Percentiles rank a stretch among this genome's conserved stretches.
These are phyloP conservation scores for Amanita jacksonii DNA, from an alignment of 768 basidiomycete genomes.

Conservation along the genomic window DNA sequence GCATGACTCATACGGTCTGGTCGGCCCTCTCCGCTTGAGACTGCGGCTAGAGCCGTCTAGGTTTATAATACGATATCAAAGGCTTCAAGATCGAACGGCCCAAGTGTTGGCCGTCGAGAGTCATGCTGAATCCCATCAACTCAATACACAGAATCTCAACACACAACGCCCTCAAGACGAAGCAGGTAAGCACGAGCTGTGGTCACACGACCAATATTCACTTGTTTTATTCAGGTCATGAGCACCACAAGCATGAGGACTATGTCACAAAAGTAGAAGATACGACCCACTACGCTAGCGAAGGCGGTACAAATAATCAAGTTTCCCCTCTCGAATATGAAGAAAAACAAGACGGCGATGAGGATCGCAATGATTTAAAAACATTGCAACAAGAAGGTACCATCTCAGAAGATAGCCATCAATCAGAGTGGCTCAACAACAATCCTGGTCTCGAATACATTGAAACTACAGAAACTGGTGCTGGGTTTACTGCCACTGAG, in stretches of 20 bases:
- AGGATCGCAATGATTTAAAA: no score
- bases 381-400: no score
- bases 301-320: no score
- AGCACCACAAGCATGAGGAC: no score
- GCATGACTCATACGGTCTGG: slow-evolving; percentile 53
- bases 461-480: background rate
- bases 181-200: background rate
- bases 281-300: no score
- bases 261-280: no score
- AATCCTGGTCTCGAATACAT: background rate
- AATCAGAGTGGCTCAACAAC: no score
- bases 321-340: no score
- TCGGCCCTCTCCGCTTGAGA: slow-evolving; percentile 54
- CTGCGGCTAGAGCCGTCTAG: slow-evolving; percentile 41
- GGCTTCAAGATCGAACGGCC: slow-evolving; percentile 47
- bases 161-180: background rate
- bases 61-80: slow-evolving; percentile 58
- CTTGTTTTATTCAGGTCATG: background rate
- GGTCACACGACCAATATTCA: background rate
- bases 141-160: background rate
- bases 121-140: background rate
- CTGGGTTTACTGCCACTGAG: no score
- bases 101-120: slow-evolving; percentile 17
- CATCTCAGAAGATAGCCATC: no score
- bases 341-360: no score